These are phyloP conservation scores for Chaetoscypha palmicola DNA, from an alignment of 2,329 filamentous ascomycete genomes.

Conservation along the genomic window DNA sequence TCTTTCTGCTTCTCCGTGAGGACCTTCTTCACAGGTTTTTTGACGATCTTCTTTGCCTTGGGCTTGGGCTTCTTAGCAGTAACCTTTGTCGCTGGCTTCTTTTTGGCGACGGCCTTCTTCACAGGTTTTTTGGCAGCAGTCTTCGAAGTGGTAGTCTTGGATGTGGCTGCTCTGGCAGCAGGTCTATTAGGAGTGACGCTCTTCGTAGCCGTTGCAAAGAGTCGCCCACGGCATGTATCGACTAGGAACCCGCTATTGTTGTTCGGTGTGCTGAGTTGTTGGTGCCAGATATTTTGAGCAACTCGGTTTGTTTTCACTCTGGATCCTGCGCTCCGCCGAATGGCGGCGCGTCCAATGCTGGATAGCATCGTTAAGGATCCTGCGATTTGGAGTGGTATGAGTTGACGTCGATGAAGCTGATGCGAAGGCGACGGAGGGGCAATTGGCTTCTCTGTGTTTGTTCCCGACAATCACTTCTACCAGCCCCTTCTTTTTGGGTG, in stretches of 20 bases:
- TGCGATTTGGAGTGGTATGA: no score
- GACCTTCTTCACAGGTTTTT: conserved; percentile 23
- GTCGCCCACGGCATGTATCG: no score
- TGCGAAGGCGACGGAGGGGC: no score
- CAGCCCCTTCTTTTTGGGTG: neutral
- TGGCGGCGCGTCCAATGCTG: conserved; percentile 28
- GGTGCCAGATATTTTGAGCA: conserved; percentile 18
- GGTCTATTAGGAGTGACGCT: conserved; percentile 6
- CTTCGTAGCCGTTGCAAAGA: conserved; percentile 26
- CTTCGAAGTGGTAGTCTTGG: conserved; percentile 4
- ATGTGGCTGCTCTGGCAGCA: conserved; percentile 4
- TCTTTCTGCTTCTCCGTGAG: conserved; percentile 30
- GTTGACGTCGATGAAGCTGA: no score
- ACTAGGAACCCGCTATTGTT: no score
- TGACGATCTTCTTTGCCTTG: conserved; percentile 23
- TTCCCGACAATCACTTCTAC: neutral
- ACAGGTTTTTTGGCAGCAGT: conserved; percentile 1
- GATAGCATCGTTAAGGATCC: no score
- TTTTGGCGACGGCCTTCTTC: conserved; percentile 9
- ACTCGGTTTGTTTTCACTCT: conserved; percentile 25
- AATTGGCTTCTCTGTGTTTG: no score
- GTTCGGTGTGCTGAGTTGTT: conserved; percentile 23
- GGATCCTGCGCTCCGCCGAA: conserved; percentile 21
- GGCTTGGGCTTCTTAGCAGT: conserved; percentile 22
- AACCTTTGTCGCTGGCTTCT: conserved; percentile 13